Base-by-base conservation (phyloP, 1,139 yeast species). In the Magnusiomyces sp. region DNA sequence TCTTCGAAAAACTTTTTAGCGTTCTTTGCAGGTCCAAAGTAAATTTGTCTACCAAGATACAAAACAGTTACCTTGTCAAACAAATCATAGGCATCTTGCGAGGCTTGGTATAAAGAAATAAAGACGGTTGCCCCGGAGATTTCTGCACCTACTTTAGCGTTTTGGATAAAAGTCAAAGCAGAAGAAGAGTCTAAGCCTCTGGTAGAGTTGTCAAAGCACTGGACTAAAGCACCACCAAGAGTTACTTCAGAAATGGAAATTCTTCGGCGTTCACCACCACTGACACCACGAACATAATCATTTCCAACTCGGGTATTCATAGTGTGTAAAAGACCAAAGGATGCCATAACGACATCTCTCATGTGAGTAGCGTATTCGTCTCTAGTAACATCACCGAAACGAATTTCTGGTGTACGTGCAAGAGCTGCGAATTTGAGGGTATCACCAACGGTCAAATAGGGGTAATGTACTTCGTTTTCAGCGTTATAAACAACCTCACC, bases 191-290 rank as follows among this genome's bases (percentile, higher is more conserved):
- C 89, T 53, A 82, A 71, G 61, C 89, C 89, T 66, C 89, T 75
- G 4, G 89, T 82, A 31, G 87, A 80, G 64, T 82, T 82, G 67
- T 82, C 89, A 80, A 85, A 82, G 66, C 85, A 80, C 62, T 80
- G 84, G 48, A 81, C 66, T 45, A 79, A 73, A 9, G 84, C 79
- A 32, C 81, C 79, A 48, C 80, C 71, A n/a, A 80, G 70, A 40
- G 80, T 69, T 2, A 77, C 81, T 62, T 82, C 88, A 27, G 86
- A 86, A 59, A 84, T 81, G 5, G 90, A 82, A 23, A 84, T 92
- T 67, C 94, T 80, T 67, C 83, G 83, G 59, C 92, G 74, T 68
- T 84, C 92, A 69, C 94, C 94, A 59, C 94, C 94, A 43, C 90
- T 82, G 36, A 84, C 86, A 66, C 94, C 94, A 60, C 90, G 75